A percentile compares a stretch with the other conserved stretches of the same genome.
These are phyloP conservation scores for Scheffersomyces segobiensis DNA, from an alignment of 1,139 yeast genomes.

Conservation along the genomic window DNA sequence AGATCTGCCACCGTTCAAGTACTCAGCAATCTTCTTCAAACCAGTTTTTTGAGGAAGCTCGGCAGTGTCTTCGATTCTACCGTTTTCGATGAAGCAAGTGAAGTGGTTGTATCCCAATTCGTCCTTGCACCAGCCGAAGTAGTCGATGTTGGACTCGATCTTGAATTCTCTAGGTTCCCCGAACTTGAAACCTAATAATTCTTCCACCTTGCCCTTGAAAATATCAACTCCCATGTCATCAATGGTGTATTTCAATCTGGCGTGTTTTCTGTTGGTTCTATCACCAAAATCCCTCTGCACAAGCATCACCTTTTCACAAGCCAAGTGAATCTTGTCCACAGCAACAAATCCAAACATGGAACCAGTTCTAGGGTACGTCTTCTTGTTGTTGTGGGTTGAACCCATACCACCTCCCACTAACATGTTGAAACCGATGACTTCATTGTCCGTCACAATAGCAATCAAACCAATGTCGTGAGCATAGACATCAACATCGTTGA, in stretches of 20 bases:
- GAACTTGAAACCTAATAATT: conserved; percentile 73
- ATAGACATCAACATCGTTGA: conserved; percentile 94
- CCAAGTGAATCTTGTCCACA: conserved; percentile 68
- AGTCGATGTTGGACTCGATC: conserved; percentile 86
- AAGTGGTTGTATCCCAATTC: conserved; percentile 86
- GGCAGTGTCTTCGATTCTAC: conserved; percentile 92
- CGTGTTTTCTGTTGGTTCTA: conserved; percentile 95
- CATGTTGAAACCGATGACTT: conserved; percentile 76
- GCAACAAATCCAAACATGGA: conserved; percentile 77
- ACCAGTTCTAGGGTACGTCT: conserved; percentile 95
- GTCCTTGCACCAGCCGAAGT: conserved; percentile 92
- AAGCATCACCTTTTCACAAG: conserved; percentile 88
- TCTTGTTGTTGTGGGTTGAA: conserved; percentile 92
- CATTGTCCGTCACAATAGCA: conserved; percentile 75
- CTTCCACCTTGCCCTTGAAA: conserved; percentile 80
- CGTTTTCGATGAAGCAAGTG: conserved; percentile 93
- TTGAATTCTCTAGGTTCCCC: conserved; percentile 69
- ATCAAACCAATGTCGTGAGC: conserved; percentile 93
- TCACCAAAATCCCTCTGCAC: conserved; percentile 96
- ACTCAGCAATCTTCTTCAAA: conserved; percentile 72
- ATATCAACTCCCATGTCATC: conserved; percentile 88
- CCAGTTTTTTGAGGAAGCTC: conserved; percentile 92
- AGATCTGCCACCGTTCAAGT: conserved; percentile 49
- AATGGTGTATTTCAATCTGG: conserved; percentile 94
- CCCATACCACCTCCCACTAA: conserved; percentile 99